A percentile compares a stretch with the other conserved stretches of the same genome.
Conservation (phyloP, 805 yeast genomes). For the Pichia cabralensis region DNA sequence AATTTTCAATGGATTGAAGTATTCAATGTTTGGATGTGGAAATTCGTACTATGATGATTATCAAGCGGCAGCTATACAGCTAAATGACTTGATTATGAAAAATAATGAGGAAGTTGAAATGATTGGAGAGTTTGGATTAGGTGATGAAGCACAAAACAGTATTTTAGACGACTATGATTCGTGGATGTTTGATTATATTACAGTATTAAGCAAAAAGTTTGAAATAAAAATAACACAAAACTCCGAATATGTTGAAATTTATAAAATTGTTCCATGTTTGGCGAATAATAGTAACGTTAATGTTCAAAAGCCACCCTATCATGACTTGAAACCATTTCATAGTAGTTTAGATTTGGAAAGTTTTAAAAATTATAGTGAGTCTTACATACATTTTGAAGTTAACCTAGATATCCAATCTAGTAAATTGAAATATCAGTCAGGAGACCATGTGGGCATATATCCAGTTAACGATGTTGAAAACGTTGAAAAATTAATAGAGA, state of each 20-base stretch:
- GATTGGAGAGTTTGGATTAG: conserved; percentile 68
- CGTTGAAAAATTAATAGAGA: conserved; percentile 48
- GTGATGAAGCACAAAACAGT: conserved; percentile 86
- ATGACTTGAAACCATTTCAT: conserved; percentile 44
- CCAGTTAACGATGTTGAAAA: conserved; percentile 69
- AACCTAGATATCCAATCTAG: conserved; percentile 47
- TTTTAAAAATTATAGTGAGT: conserved; percentile 53
- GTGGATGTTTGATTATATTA: conserved; percentile 79
- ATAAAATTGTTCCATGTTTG: conserved; percentile 18
- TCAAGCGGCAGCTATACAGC: conserved; percentile 66
- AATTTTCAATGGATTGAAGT: conserved; percentile 34
- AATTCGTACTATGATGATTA: conserved; percentile 84
- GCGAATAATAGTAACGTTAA: no score
- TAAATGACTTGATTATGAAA: conserved; percentile 37
- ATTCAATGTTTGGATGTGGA: conserved; percentile 80
- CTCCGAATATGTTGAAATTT: conserved; percentile 49
- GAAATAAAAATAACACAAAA: conserved; percentile 1
- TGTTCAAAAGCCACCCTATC: conserved; percentile 16
- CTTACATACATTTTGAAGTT: conserved; percentile 62
- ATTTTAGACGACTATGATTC: conserved; percentile 83
- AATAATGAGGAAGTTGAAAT: conserved; percentile 48
- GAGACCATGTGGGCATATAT: conserved; percentile 90
- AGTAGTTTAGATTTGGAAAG: conserved; percentile 38
- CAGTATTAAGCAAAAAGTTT: conserved; percentile 15
- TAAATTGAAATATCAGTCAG: conserved; percentile 72